Percentiles rank a stretch among this genome's conserved stretches.
Evolutionary conservation across 164 flowering plant species (phyloP).

Genomic region (Cinnamomum chago): DNA sequence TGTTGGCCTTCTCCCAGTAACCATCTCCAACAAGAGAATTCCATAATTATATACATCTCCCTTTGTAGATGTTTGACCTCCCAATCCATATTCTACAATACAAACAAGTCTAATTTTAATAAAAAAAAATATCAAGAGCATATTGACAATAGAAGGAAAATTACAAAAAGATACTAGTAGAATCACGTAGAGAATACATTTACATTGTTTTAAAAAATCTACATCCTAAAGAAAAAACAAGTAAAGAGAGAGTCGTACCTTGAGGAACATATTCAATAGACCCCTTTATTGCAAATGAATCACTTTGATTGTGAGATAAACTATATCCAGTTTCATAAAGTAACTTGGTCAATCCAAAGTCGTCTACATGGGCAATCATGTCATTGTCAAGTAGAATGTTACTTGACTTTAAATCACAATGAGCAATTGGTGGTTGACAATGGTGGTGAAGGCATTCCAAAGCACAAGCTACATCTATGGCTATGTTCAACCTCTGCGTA

Average conservation of each 20-base stretch:
- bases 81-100: no score
- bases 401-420: conserved; percentile 22
- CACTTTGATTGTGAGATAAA: neutral
- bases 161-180: neutral
- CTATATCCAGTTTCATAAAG: neutral
- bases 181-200: neutral
- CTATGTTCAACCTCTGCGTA: neutral
- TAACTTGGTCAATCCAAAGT: conserved; percentile 19
- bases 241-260: conserved; percentile 5
- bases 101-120: neutral
- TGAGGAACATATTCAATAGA: conserved; percentile 18
- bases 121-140: no score
- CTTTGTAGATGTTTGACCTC: no score
- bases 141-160: no score
- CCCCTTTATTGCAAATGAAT: conserved; percentile 5
- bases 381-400: conserved; percentile 19
- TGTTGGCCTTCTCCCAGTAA: no score
- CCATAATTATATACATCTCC: no score
- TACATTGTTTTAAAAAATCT: no score
- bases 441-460: conserved; percentile 31
- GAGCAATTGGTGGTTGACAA: conserved; percentile 10
- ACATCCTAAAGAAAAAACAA: no score
- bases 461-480: conserved; percentile 31
- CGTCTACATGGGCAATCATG: conserved; percentile 10
- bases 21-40: no score